These are phyloP conservation scores for Pichia sp. DNA, from an alignment of 1,139 yeast species.

Conservation along the genomic window DNA sequence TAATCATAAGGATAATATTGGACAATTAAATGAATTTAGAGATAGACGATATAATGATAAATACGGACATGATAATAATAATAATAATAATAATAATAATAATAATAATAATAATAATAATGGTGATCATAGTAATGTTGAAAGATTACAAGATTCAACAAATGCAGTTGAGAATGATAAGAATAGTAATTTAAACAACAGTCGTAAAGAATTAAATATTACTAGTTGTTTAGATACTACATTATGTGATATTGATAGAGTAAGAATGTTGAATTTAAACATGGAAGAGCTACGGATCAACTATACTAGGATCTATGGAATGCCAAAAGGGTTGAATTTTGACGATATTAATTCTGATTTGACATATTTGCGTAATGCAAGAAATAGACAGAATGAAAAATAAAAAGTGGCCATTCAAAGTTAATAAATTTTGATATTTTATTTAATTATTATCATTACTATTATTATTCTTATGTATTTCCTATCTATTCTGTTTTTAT, in stretches of 20 bases:
- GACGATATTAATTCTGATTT: slow-evolving; percentile 30
- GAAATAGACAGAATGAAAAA: neutral
- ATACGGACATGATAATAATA: neutral
- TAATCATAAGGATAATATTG: neutral
- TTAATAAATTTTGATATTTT: too few relatives aligned
- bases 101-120: neutral
- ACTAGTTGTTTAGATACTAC: slow-evolving; percentile 14
- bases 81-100: neutral
- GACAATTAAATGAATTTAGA: too few relatives aligned
- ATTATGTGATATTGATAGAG: slow-evolving; percentile 15
- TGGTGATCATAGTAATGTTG: neutral
- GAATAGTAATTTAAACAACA: neutral
- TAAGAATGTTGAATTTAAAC: slow-evolving; percentile 14
- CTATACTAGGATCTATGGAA: slow-evolving; percentile 27
- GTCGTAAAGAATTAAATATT: slow-evolving; percentile 9
- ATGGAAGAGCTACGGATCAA: slow-evolving; percentile 14
- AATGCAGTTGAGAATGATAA: neutral
- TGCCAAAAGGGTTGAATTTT: slow-evolving; percentile 27
- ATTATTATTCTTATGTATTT: too few relatives aligned
- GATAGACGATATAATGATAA: neutral
- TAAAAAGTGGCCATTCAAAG: neutral
- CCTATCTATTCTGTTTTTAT: too few relatives aligned
- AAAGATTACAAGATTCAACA: neutral
- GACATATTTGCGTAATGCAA: neutral
- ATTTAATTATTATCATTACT: too few relatives aligned